Percentiles rank a stretch among this genome's conserved stretches.
Conservation (phyloP, 2,329 filamentous ascomycete species). For the Fusarium continuum region DNA sequence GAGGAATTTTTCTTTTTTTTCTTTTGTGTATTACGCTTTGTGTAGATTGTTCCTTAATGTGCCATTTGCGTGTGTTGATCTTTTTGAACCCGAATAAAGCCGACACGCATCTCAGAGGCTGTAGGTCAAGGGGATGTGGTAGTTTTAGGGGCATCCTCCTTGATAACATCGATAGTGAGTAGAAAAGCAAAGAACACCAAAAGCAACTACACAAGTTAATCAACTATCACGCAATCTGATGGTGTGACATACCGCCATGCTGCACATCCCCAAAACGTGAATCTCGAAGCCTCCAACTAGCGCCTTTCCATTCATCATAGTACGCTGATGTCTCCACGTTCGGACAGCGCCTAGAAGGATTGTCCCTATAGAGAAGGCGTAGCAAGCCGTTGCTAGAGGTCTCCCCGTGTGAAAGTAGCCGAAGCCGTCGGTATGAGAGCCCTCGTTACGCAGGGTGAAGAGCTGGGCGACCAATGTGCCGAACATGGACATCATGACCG, state of each 20-base stretch:
- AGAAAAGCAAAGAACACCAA: slow-evolving; percentile 39
- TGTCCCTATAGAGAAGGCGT: slow-evolving; percentile 51
- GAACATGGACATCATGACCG: slow-evolving; percentile 72
- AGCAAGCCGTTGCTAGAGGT: slow-evolving; percentile 61
- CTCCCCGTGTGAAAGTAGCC: slow-evolving; percentile 69
- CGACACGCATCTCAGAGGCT: not conserved
- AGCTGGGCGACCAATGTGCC: slow-evolving; percentile 74
- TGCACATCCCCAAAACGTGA: slow-evolving; percentile 34
- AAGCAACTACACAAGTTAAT: slow-evolving; percentile 32
- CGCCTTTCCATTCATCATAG: slow-evolving; percentile 45
- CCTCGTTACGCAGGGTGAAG: slow-evolving; percentile 60
- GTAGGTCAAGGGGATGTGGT: not conserved
- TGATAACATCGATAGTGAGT: slow-evolving; percentile 35
- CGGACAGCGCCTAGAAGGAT: slow-evolving; percentile 46
- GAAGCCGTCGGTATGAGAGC: slow-evolving; percentile 50
- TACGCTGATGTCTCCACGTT: slow-evolving; percentile 46
- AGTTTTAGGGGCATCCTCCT: not conserved
- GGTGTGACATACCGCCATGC: slow-evolving; percentile 27
- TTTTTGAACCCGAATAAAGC: not conserved
- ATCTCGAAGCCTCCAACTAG: slow-evolving; percentile 47
- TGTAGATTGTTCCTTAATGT: not conserved
- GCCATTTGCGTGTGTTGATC: not conserved
- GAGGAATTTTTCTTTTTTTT: not conserved
- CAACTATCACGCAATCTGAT: not conserved
- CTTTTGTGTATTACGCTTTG: too few relatives aligned